These are phyloP conservation scores for Didymella keratinophila DNA, from an alignment of 2,329 filamentous ascomycete species.

Conservation along the genomic window DNA sequence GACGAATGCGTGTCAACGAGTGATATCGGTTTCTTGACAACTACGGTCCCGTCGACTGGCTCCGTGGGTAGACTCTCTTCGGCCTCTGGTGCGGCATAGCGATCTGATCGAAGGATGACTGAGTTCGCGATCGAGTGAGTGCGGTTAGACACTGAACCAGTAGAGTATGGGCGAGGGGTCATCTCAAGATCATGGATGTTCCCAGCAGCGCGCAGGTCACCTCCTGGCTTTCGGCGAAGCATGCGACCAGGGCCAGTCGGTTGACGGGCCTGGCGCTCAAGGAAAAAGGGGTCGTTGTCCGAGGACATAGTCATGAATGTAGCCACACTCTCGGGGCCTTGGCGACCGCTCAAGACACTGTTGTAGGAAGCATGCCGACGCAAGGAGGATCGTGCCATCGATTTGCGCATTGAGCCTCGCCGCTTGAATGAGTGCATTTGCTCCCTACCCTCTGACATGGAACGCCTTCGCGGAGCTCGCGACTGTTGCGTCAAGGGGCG, in stretches of 20 bases:
- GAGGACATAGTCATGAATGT: constrained; percentile 57
- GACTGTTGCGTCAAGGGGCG: constrained; percentile 31
- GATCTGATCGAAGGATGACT: constrained; percentile 45
- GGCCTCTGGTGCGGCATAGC: constrained; percentile 32
- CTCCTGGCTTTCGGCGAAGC: constrained; percentile 58
- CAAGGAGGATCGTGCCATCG: constrained; percentile 52
- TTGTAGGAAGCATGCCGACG: constrained; percentile 68
- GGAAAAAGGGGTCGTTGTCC: constrained; percentile 50
- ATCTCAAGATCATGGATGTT: constrained; percentile 57
- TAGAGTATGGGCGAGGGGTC: constrained; percentile 56
- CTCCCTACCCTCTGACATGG: constrained; percentile 43
- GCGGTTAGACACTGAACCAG: constrained; percentile 56
- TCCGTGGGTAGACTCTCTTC: constrained; percentile 21
- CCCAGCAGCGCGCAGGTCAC: constrained; percentile 56
- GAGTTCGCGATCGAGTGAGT: constrained; percentile 53
- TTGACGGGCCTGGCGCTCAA: constrained; percentile 44
- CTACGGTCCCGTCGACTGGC: constrained; percentile 21
- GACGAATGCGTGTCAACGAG: constrained; percentile 63
- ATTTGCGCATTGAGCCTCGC: constrained; percentile 39
- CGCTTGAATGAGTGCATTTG: constrained; percentile 48
- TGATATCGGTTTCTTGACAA: constrained; percentile 47
- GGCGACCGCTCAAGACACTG: constrained; percentile 61
- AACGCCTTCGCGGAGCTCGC: constrained; percentile 33
- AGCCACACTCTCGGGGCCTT: constrained; percentile 67
- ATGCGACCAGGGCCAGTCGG: constrained; percentile 43